Base-by-base conservation (phyloP, 208 protist genomes). In the Trypanosoma scelopori region DNA sequence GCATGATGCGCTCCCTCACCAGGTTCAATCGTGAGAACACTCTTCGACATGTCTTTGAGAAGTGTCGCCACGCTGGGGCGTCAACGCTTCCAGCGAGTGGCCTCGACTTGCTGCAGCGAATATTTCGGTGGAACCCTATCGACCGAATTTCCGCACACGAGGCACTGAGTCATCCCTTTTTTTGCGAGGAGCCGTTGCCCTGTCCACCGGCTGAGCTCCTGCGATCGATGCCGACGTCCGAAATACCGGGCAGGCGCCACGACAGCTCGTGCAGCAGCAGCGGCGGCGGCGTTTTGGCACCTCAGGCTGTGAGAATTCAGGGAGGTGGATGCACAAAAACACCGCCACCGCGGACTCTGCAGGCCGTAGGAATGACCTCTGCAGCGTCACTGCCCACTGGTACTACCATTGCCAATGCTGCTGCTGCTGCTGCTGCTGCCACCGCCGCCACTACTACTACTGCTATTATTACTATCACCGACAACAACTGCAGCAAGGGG, bases 151-250 rank as follows among this genome's bases (percentile, higher is more conserved):
- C 83, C 7, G 91, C 89, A 0, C 74, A 65, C 15, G 82, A 95
- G 52, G 91, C 75, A 0, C 73, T 96, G 42, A 55, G 73, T 20
- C 91, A 97, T 64, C 73, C 70, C 5, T 97, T 95, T 47, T 98
- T 98, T 59, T 61, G 55, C 46, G 81, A 89, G 52, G 75, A 69
- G 0, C 87, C 87, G 48, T 68, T 84, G 23, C 85, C 89, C 1
- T 92, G 89, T 57, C 52, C 74, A 23, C 85, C 84, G 2, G 68
- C 46, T 35, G 84, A 91, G 60, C 63, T 95, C 23, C 53, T 90
- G 77, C 50, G 41, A 16, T 87, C 87, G 4, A 76, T 95, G 58
- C 89, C 89, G 28, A 49, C 65, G 4, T 37, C 66, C 15, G 35
- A 46, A 9, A 46, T 52, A 32, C 41, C 20, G n/a, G 1, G 11